Percentiles rank a stretch among this genome's conserved stretches.
Conservation (phyloP, 192 early-diverging fungal genomes). For the Umbelopsis sp. region DNA sequence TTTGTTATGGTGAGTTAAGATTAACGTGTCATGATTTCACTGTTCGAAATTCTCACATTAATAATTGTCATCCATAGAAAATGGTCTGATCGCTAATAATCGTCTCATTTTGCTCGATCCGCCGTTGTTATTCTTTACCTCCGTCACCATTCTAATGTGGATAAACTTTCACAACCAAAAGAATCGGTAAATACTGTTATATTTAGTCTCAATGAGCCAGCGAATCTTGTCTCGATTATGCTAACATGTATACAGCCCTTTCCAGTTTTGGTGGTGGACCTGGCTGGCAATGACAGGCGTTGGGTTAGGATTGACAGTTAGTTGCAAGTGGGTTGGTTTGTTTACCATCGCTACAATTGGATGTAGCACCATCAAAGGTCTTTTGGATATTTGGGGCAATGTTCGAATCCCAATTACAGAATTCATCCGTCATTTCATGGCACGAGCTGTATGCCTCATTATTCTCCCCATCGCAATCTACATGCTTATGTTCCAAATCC, state of each 20-base stretch:
- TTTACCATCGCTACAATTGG: constrained; percentile 91
- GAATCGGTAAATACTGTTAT: background rate
- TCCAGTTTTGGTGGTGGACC: constrained; percentile 80
- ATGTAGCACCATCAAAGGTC: constrained; percentile 78
- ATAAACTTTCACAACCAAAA: constrained; percentile 77
- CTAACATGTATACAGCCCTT: constrained; percentile 50
- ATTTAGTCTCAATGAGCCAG: background rate
- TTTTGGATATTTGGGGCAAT: constrained; percentile 86
- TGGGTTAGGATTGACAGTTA: constrained; percentile 69
- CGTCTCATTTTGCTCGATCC: constrained; percentile 91
- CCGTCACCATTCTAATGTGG: constrained; percentile 82
- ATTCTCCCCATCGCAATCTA: constrained; percentile 82
- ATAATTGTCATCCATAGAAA: constrained; percentile 57
- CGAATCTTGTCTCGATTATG: background rate
- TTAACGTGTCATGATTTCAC: background rate
- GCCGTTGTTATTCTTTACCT: constrained; percentile 88
- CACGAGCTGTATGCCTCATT: constrained; percentile 85
- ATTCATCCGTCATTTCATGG: constrained; percentile 74
- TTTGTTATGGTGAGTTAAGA: constrained; percentile 73
- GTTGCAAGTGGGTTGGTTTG: constrained; percentile 96
- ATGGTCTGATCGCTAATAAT: constrained; percentile 85
- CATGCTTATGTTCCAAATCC: constrained; percentile 87
- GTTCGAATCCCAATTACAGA: constrained; percentile 43
- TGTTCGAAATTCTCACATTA: too few relatives aligned
- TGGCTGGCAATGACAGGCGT: constrained; percentile 87